Conservation (phyloP, 345 rosid genomes). For the Gossypium australe region DNA sequence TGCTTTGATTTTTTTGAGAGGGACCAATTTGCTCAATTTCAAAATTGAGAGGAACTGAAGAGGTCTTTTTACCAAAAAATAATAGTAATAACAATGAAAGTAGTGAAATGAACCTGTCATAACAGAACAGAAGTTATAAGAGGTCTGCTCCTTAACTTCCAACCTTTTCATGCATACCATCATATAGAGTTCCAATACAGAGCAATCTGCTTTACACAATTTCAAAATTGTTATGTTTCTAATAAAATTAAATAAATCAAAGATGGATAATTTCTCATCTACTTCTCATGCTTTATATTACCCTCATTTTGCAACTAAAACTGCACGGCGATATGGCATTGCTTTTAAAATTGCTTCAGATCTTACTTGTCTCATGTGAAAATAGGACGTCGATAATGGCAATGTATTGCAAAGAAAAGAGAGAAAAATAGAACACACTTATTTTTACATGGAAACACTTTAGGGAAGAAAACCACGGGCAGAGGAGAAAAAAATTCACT, state of each 20-base stretch:
- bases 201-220: constrained; percentile 59
- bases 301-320: not conserved
- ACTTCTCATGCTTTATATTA: not conserved
- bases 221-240: not conserved
- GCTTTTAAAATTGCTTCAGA: not conserved
- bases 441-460: too few relatives aligned
- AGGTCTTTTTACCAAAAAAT: too few relatives aligned
- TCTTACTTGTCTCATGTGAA: not conserved
- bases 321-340: not conserved
- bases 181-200: constrained; percentile 78
- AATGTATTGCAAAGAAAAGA: too few relatives aligned
- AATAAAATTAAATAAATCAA: not conserved
- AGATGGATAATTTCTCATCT: constrained; percentile 2
- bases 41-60: too few relatives aligned
- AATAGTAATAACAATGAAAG: not conserved
- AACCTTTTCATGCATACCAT: constrained; percentile 82
- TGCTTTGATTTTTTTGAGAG: too few relatives aligned
- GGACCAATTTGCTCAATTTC: too few relatives aligned
- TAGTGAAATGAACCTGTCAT: constrained; percentile 62
- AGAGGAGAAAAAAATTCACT: too few relatives aligned
- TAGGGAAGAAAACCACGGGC: too few relatives aligned
- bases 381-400: too few relatives aligned
- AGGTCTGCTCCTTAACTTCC: constrained; percentile 80
- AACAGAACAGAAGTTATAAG: constrained; percentile 73
- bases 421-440: too few relatives aligned